Conservation (phyloP, 164 flowering plant genomes). For the Tetrastigma voinierianum region DNA sequence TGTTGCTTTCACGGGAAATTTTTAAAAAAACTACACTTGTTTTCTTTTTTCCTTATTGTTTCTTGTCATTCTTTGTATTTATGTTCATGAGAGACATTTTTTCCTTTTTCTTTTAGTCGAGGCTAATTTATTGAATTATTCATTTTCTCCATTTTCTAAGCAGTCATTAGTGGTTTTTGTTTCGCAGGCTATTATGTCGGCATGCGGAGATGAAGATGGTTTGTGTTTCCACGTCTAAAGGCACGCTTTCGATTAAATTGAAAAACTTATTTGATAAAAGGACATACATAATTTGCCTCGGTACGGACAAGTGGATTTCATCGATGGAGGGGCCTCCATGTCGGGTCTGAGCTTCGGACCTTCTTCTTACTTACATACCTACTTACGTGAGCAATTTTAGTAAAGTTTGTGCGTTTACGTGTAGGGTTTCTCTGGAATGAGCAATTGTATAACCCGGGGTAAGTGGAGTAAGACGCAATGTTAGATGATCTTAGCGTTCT, state of each 20-base stretch:
- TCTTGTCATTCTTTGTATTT: no score
- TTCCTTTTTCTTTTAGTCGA: no score
- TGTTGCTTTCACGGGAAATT: no score
- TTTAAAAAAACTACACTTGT: no score
- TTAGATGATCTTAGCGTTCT: no score
- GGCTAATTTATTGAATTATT: conserved; percentile 13
- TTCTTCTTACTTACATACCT: no score
- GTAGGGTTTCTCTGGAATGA: conserved; percentile 99
- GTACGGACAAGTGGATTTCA: conserved; percentile 95
- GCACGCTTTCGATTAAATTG: conserved; percentile 63
- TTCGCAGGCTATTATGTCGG: conserved; percentile 69
- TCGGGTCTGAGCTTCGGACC: conserved; percentile 63
- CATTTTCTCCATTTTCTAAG: no score
- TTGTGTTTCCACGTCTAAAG: conserved; percentile 76
- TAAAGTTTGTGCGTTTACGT: conserved; percentile 9
- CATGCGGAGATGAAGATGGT: conserved; percentile 82
- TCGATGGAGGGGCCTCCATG: conserved; percentile 99
- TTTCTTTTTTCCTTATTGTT: no score
- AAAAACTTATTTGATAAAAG: conserved; percentile 49
- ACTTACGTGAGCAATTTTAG: neutral
- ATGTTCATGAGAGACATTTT: no score
- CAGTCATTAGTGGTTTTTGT: no score
- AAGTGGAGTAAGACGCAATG: no score
- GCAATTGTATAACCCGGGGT: conserved; percentile 81
- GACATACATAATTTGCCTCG: no score